A percentile compares a stretch with the other conserved stretches of the same genome.
Evolutionary conservation across 164 flowering plant species (phyloP).

Genomic region (Annona cherimola): DNA sequence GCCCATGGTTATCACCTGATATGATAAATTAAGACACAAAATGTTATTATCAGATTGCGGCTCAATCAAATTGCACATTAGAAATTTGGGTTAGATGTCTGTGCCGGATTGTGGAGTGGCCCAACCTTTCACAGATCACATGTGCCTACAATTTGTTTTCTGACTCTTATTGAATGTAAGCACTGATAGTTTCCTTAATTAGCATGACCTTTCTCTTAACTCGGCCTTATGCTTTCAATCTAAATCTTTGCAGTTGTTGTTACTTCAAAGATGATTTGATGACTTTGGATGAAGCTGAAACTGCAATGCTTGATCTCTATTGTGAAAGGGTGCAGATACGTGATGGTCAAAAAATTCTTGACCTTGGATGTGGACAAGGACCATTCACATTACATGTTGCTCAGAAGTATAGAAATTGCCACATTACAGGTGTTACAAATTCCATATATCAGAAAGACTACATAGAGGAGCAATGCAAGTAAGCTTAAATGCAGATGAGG

Average conservation of each 20-base stretch:
- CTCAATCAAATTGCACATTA: too few relatives aligned
- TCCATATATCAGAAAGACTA: slow-evolving; percentile 11
- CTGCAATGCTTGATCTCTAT: slow-evolving; percentile 1
- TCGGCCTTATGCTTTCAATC: neutral
- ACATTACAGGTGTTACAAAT: slow-evolving; percentile 6
- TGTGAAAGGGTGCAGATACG: neutral
- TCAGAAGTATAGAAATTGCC: neutral
- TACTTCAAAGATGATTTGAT: neutral
- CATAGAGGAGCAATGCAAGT: slow-evolving; percentile 14
- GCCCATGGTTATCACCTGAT: neutral
- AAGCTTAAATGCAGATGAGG: neutral
- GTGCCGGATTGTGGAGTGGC: neutral
- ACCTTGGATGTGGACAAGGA: slow-evolving; percentile 5
- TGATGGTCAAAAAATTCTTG: slow-evolving; percentile 4
- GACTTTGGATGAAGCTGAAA: neutral
- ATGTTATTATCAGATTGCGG: too few relatives aligned
- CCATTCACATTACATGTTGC: slow-evolving; percentile 2
- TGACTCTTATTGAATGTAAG: too few relatives aligned
- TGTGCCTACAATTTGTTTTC: neutral
- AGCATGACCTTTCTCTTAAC: neutral
- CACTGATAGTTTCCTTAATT: neutral
- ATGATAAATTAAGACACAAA: too few relatives aligned
- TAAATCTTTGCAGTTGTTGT: neutral
- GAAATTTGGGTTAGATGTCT: too few relatives aligned
- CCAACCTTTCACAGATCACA: neutral